Conservation (phyloP, 257 asterid genomes). For the Anisodus tanguticus region DNA sequence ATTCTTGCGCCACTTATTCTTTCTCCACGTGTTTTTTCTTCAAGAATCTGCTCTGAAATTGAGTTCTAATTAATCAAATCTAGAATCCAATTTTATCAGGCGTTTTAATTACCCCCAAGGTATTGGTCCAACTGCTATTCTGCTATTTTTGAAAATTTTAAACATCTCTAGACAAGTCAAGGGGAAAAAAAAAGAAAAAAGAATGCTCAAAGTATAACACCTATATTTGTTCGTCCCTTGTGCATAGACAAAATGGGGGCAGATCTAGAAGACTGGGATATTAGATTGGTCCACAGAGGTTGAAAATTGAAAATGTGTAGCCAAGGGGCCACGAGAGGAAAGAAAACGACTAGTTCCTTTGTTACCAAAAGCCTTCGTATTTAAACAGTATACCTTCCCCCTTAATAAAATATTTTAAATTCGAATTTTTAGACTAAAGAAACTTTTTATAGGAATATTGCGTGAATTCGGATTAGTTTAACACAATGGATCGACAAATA, state of each 20-base stretch:
- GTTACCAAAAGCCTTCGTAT: neutral
- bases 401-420: neutral
- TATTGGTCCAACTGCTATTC: neutral
- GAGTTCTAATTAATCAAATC: neutral
- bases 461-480: too few relatives aligned
- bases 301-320: constrained; percentile 17
- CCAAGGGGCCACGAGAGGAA: constrained; percentile 13
- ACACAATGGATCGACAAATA: too few relatives aligned
- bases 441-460: too few relatives aligned
- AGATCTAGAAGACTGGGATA: neutral
- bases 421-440: too few relatives aligned
- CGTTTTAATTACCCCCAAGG: neutral
- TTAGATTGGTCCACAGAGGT: constrained; percentile 24
- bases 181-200: neutral
- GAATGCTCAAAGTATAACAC: neutral
- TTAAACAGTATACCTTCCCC: neutral
- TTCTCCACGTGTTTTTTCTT: neutral
- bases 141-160: neutral
- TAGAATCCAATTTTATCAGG: neutral
- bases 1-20: neutral
- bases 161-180: neutral
- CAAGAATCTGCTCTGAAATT: neutral
- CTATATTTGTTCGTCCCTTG: constrained; percentile 5
- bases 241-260: neutral
- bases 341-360: neutral